These are phyloP conservation scores for Podospora comata DNA, from an alignment of 495 filamentous ascomycete species.

Conservation along the genomic window DNA sequence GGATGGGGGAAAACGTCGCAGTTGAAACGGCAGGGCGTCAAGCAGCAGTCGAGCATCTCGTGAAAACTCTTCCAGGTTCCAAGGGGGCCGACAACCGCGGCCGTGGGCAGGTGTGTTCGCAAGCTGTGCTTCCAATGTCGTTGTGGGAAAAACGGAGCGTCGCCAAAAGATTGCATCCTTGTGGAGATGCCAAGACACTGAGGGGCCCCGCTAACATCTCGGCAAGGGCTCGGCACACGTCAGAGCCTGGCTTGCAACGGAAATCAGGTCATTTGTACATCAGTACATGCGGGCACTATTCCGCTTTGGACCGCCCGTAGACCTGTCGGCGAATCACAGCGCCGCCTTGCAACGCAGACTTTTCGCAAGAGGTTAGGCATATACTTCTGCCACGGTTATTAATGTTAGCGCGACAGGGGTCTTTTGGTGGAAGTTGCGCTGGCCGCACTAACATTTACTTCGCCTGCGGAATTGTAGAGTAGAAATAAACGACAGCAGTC, in stretches of 20 bases:
- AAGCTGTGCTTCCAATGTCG: not conserved
- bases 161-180: not conserved
- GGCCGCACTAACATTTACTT: too few species aligned
- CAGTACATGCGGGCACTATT: conserved; percentile 1
- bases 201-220: conserved; percentile 4
- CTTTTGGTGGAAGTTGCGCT: too few species aligned
- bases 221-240: conserved; percentile 24
- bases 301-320: conserved; percentile 8
- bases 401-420: too few species aligned
- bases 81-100: not conserved
- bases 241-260: conserved; percentile 18
- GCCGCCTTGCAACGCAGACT: not conserved
- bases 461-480: not conserved
- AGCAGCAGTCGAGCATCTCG: not conserved
- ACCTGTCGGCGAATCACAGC: not conserved
- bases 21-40: not conserved
- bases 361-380: conserved; percentile 1
- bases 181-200: conserved; percentile 1
- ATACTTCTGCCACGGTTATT: too few species aligned
- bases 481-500: not conserved
- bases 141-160: not conserved
- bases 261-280: conserved; percentile 27
- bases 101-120: not conserved
- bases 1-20: not conserved
- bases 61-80: not conserved